Evolutionary conservation across 768 basidiomycete genomes (phyloP), one percentile per base, ranked within the genome.

Genomic region (Russula sp.): DNA sequence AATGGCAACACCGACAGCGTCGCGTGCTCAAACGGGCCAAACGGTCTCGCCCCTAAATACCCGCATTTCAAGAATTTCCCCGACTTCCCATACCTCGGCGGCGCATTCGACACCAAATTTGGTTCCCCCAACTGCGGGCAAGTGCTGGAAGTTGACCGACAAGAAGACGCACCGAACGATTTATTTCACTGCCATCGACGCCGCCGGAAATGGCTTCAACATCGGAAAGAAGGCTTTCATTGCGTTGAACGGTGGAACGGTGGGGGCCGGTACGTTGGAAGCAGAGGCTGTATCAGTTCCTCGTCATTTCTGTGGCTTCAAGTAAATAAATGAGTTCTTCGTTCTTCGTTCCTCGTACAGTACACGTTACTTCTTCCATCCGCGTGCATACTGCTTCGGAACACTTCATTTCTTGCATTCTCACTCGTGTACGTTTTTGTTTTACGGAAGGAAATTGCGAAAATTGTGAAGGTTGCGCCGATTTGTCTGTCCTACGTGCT

Each of bases 81-180:
- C 5, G 74, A 73, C 53, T 89, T 85, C 77, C 84, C 86, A 0
- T 71, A 76, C 71, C 83, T 88, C 69, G 85, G 84, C 36, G 86
- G 82, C 1, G 81, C 78, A 1, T 75, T 76, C 20, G 82, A 79
- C 42, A 75, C 87, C 61, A 40, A 38, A 38, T 72, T 71, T 8
- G 86, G 75, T 0, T 62, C 72, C 2, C 6, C 16, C 2, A 74
- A 76, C 52, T 88, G 86, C 67, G 84, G n/a, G 84, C 3, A 78
- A 79, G 26, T 88, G 87, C 73, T 88, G 84, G 84, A 59, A 78
- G 62, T 71, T 88, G 66, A 79, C 80, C 7, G 85, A 79, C 73
- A 76, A 75, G 8, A 75, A 76, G 3, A 67, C 59, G 1, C 69
- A 68, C 30, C 77, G 64, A 58, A 79, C 70, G 57, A 76, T 86